Conservation (phyloP, 2,329 filamentous ascomycete genomes). For the Escovopsis sp. region DNA sequence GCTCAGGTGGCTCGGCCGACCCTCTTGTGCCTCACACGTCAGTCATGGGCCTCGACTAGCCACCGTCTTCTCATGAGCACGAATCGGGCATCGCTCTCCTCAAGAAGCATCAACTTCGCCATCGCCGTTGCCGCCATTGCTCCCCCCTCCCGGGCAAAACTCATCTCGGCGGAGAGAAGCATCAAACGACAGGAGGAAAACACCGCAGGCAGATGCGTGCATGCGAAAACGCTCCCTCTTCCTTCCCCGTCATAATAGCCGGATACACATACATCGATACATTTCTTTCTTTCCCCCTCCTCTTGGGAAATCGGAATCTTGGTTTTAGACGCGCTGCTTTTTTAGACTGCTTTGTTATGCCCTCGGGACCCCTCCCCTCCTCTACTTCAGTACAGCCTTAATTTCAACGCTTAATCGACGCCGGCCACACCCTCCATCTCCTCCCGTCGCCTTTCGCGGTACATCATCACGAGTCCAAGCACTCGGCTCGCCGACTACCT, state of each 20-base stretch:
- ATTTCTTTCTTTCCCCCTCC: conserved; percentile 7
- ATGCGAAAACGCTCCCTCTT: conserved; percentile 7
- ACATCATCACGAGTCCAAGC: conserved; percentile 1
- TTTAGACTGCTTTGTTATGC: conserved; percentile 18
- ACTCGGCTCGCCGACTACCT: conserved; percentile 1
- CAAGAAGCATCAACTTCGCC: neutral
- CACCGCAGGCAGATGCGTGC: conserved; percentile 13
- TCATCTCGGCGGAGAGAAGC: too few relatives aligned
- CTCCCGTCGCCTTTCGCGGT: conserved; percentile 4
- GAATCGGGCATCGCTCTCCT: too few relatives aligned
- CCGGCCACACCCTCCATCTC: conserved; percentile 3
- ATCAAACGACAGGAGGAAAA: too few relatives aligned
- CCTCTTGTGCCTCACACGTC: conserved; percentile 1
- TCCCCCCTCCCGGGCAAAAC: conserved; percentile 1
- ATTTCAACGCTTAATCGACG: conserved; percentile 7
- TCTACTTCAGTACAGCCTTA: conserved; percentile 9
- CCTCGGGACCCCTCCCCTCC: conserved; percentile 6
- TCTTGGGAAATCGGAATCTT: conserved; percentile 20
- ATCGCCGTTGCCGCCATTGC: conserved; percentile 6
- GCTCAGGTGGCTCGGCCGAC: neutral
- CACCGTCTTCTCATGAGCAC: conserved; percentile 2
- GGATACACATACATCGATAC: neutral
- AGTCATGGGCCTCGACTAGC: conserved; percentile 22
- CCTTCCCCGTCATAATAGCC: conserved; percentile 9
- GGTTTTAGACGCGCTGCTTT: conserved; percentile 26